Evolutionary conservation across 257 asterid species (phyloP).

Genomic region (Orobanche coerulescens): DNA sequence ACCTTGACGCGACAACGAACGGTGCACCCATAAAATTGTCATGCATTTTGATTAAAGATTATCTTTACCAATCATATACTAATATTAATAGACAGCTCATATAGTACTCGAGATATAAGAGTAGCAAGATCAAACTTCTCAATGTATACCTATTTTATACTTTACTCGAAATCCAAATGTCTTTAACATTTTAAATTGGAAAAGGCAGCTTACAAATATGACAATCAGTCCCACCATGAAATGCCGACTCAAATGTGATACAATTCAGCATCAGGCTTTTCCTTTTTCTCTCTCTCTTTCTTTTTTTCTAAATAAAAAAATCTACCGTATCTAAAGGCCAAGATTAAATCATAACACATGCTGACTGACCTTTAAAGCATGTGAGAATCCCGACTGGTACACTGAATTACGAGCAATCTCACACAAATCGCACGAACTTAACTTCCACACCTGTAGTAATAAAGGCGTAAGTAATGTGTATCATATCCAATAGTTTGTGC

Average conservation of each 20-base stretch:
- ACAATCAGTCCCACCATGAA: background rate
- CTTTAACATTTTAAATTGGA: background rate
- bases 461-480: background rate
- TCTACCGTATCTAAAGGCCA: background rate
- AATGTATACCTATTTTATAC: too few relatives aligned
- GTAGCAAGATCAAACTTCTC: too few relatives aligned
- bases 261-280: background rate
- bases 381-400: constrained; percentile 90
- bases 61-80: background rate
- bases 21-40: too few relatives aligned
- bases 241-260: background rate
- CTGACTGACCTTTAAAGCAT: constrained; percentile 65
- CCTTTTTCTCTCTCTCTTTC: background rate
- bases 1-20: too few relatives aligned
- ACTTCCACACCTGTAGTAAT: constrained; percentile 75
- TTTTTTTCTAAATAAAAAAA: background rate
- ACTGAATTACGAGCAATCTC: constrained; percentile 98
- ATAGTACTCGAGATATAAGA: background rate
- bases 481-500: background rate
- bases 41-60: too few relatives aligned
- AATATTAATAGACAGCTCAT: background rate
- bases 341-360: background rate
- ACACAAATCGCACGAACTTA: constrained; percentile 87
- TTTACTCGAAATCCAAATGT: background rate
- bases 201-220: background rate